Conservation (phyloP, 192 early-diverging fungal species). For the Endogone sp. region DNA sequence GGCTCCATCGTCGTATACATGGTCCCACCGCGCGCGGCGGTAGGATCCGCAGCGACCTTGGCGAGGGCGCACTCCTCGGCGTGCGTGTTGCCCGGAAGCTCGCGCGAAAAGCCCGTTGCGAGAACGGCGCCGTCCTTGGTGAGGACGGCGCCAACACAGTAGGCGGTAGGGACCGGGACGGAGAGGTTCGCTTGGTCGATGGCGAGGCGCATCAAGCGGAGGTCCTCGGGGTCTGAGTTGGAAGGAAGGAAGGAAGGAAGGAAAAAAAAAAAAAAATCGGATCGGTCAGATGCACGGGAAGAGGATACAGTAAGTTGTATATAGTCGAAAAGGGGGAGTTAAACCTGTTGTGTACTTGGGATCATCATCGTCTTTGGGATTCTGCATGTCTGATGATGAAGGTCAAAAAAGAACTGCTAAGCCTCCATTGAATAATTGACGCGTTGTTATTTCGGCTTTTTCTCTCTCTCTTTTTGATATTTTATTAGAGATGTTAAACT, state of each 20-base stretch:
- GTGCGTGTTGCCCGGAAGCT: conserved; percentile 95
- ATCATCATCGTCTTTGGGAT: too few species aligned
- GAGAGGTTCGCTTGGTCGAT: conserved; percentile 81
- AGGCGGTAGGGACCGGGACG: conserved; percentile 73
- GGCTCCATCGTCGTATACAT: conserved; percentile 99
- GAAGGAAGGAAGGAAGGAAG: not conserved
- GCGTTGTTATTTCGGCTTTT: too few species aligned
- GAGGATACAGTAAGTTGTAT: too few species aligned
- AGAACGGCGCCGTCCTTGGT: conserved; percentile 50
- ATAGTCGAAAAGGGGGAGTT: too few species aligned
- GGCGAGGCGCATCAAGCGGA: conserved; percentile 74
- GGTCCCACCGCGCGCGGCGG: conserved; percentile 42
- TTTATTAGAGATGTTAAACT: too few species aligned
- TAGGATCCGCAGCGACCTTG: conserved; percentile 51
- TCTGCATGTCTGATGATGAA: too few species aligned
- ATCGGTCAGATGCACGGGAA: too few species aligned
- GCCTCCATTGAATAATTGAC: too few species aligned
- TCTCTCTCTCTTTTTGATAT: too few species aligned
- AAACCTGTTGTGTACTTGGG: too few species aligned
- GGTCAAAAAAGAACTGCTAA: too few species aligned
- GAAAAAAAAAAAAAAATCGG: too few species aligned
- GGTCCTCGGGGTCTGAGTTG: conserved; percentile 43
- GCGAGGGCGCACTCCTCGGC: conserved; percentile 86
- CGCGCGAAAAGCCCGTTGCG: conserved; percentile 85
- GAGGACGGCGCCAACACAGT: conserved; percentile 90